phyloP scores from a whole-genome alignment of 495 filamentous ascomycete genomes.

The Clohesyomyces aquaticus region DNA sequence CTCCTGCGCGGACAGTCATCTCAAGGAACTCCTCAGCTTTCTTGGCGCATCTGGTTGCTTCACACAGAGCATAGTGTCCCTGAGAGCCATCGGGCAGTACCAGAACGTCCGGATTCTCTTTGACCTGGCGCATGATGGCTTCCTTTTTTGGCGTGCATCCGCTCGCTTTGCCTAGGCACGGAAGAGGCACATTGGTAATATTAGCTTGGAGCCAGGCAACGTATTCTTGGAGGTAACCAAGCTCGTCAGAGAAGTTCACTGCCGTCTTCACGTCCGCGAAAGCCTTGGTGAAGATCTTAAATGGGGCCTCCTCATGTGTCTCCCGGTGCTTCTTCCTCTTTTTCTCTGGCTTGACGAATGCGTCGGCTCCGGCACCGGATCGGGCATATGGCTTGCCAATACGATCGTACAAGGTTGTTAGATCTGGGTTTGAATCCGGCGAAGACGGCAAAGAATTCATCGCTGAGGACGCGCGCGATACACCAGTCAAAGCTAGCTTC shows the following conservation, averaged over 20 bases:
- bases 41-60: background rate
- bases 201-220: conserved; percentile 5
- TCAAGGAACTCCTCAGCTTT: conserved; percentile 22
- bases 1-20: conserved; percentile 10
- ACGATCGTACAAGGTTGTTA: conserved; percentile 8
- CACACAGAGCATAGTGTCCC: background rate
- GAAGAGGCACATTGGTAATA: background rate
- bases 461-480: background rate
- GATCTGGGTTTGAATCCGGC: conserved; percentile 1
- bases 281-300: conserved; percentile 12
- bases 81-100: background rate
- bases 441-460: conserved; percentile 1
- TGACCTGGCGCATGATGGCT: conserved; percentile 4
- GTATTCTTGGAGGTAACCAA: conserved; percentile 9
- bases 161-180: conserved; percentile 22
- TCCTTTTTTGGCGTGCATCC: conserved; percentile 29
- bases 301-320: conserved; percentile 21
- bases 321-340: conserved; percentile 9
- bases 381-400: conserved; percentile 17
- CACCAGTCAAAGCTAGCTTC: background rate
- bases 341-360: conserved; percentile 9
- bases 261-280: conserved; percentile 3
- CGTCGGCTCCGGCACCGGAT: conserved; percentile 18
- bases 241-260: conserved; percentile 30
- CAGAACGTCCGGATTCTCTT: conserved; percentile 2